Evolutionary conservation across 257 asterid genomes (phyloP).

Genomic region (Nicotiana knightiana): DNA sequence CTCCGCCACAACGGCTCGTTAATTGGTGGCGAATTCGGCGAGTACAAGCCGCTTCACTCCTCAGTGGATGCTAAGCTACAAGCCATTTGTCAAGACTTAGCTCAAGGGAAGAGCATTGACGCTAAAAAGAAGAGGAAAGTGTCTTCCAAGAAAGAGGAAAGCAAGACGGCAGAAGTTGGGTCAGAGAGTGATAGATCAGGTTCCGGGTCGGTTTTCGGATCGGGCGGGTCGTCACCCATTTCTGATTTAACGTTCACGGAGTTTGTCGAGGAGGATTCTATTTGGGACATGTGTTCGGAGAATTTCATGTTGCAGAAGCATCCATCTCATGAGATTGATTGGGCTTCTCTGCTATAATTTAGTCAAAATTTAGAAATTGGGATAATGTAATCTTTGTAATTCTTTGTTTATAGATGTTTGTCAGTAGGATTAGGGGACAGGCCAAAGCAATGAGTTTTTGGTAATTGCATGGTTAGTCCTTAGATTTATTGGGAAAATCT

Average conservation of each 20-base stretch:
- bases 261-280: conserved; percentile 30
- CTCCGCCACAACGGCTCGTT: conserved; percentile 74
- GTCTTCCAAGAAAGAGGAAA: background rate
- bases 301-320: conserved; percentile 32
- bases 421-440: background rate
- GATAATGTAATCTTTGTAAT: background rate
- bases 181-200: conserved; percentile 29
- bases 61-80: conserved; percentile 77
- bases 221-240: conserved; percentile 34
- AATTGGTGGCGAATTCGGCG: conserved; percentile 70
- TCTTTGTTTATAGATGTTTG: background rate
- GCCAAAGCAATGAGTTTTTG: conserved; percentile 46
- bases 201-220: conserved; percentile 25
- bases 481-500: background rate
- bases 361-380: background rate
- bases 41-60: conserved; percentile 82
- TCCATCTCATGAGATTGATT: conserved; percentile 57
- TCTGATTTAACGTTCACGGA: conserved; percentile 38
- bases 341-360: conserved; percentile 33
- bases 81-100: conserved; percentile 64
- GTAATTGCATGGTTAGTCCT: conserved; percentile 39
- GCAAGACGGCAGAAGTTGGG: conserved; percentile 10
- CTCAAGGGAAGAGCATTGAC: conserved; percentile 71
- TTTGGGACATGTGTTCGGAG: conserved; percentile 45
- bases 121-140: conserved; percentile 18